Evolutionary conservation across 2,329 filamentous ascomycete species (phyloP).

Genomic region (Ophiosphaerella korrae): DNA sequence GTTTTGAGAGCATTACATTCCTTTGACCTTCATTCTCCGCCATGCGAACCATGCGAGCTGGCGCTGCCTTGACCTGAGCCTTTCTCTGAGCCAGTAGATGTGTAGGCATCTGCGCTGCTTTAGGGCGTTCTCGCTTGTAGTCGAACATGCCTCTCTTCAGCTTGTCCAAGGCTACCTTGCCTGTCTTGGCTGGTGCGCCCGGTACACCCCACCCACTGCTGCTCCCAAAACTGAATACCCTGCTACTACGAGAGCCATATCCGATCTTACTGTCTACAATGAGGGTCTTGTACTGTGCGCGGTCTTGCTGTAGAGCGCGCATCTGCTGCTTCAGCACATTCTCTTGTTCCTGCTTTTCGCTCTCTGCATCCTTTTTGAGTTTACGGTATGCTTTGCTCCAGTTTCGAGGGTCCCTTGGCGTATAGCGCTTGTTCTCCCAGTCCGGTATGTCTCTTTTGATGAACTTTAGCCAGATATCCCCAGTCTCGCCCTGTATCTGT

Average conservation of each 20-base stretch:
- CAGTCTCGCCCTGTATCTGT: constrained; percentile 72
- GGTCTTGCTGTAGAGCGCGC: constrained; percentile 37
- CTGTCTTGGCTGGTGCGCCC: constrained; percentile 39
- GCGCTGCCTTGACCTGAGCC: constrained; percentile 30
- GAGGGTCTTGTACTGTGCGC: constrained; percentile 36
- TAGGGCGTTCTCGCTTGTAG: constrained; percentile 38
- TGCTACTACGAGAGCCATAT: constrained; percentile 25
- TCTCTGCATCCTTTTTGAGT: constrained; percentile 48
- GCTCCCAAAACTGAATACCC: constrained; percentile 21
- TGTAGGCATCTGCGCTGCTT: constrained; percentile 32
- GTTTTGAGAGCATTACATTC: constrained; percentile 32
- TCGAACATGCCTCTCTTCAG: constrained; percentile 41
- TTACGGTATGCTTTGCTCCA: constrained; percentile 79
- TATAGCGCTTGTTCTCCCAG: constrained; percentile 66
- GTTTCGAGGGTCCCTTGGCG: constrained; percentile 66
- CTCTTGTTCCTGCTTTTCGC: constrained; percentile 39
- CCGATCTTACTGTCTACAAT: constrained; percentile 36
- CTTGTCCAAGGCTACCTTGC: constrained; percentile 44
- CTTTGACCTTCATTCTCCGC: constrained; percentile 31
- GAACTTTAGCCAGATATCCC: constrained; percentile 77
- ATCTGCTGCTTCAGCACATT: constrained; percentile 39
- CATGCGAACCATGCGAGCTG: constrained; percentile 39
- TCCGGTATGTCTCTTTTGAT: constrained; percentile 78
- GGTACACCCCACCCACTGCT: constrained; percentile 27
- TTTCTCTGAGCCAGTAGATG: constrained; percentile 35